Evolutionary conservation across 164 flowering plant genomes (phyloP).

Genomic region (Saururus chinensis): DNA sequence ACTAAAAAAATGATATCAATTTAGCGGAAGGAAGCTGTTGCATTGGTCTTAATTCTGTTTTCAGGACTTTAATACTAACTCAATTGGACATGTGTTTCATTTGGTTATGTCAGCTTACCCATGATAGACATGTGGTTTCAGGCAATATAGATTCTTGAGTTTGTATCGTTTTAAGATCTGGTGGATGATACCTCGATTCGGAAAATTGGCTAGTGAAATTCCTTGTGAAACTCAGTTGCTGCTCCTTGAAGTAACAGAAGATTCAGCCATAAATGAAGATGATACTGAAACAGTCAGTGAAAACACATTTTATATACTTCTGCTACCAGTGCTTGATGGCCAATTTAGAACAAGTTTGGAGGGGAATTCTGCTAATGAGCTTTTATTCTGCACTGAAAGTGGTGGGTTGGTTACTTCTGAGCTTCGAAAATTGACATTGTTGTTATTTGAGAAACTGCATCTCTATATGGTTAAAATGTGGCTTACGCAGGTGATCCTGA

Average conservation of each 20-base stretch:
- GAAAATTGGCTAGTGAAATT: slow-evolving; percentile 41
- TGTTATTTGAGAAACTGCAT: not conserved
- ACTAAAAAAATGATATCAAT: too few species aligned
- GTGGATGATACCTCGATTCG: slow-evolving; percentile 80
- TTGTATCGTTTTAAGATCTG: slow-evolving; percentile 59
- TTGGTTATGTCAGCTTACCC: not conserved
- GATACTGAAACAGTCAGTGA: slow-evolving; percentile 11
- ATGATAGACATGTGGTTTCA: slow-evolving; percentile 8
- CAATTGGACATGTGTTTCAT: not conserved
- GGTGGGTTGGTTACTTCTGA: slow-evolving; percentile 23
- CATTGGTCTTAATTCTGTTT: too few species aligned
- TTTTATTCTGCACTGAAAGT: slow-evolving; percentile 60
- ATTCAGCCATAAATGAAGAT: slow-evolving; percentile 23
- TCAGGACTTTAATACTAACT: not conserved
- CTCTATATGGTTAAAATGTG: not conserved
- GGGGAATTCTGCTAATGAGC: slow-evolving; percentile 57
- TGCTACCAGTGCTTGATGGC: slow-evolving; percentile 65
- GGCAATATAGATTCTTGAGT: slow-evolving; percentile 44
- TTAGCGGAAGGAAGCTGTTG: too few species aligned
- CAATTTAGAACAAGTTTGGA: slow-evolving; percentile 52
- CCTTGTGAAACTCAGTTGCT: slow-evolving; percentile 77
- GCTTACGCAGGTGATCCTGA: slow-evolving; percentile 44
- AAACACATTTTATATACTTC: slow-evolving; percentile 35
- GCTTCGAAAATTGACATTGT: not conserved
- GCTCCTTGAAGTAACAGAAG: slow-evolving; percentile 48